Base-by-base conservation (phyloP, 352 stramenopile species). In the Lagenidium giganteum region DNA sequence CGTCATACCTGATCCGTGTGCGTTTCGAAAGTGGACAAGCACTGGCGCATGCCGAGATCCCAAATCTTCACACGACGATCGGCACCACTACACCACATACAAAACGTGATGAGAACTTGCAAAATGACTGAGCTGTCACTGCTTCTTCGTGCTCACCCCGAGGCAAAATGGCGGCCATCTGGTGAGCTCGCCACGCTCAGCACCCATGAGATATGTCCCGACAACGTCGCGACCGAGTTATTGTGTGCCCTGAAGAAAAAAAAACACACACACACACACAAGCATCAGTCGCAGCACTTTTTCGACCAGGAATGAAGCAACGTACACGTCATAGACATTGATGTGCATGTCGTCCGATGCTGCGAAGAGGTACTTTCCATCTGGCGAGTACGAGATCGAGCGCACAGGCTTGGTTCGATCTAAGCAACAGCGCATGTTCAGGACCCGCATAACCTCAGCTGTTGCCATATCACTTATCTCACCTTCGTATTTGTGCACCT, bases 41-140 rank as follows among this genome's bases (percentile, higher is more conserved):
- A 96, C 43, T 84, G 81, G 9, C 87, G 81, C 24, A 73, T 86
- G 27, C 82, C 84, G 31, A 96, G 66, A 33, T 96, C 87, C 87
- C 87, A 96, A 51, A 95, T 90, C 67, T 96, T 96, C n/a, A 96
- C 87, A 24, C 81, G 86, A 25, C 81, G 81, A 28, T 96, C 86
- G 11, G 78, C 79, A 39, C 82, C 82, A 52, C 82, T 93, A 31
- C 29, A 29, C 11, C 24, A 40, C 16, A 41, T 32, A 42, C 17
- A 30, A 49, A 39, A 34, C 23, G 40, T 31, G 29, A 55, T 27
- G 9, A 49, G 20, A 35, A 49, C 11, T 33, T 26, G 6, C 8
- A 55, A 31, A 14, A 12, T 36, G 8, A 40, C 13, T 18, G 7
- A 50, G 3, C n/a, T n/a, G n/a, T n/a, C n/a, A n/a, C n/a, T n/a